phyloP scores from a whole-genome alignment of 768 basidiomycete species.

The Pleurotus pulmonarius region DNA sequence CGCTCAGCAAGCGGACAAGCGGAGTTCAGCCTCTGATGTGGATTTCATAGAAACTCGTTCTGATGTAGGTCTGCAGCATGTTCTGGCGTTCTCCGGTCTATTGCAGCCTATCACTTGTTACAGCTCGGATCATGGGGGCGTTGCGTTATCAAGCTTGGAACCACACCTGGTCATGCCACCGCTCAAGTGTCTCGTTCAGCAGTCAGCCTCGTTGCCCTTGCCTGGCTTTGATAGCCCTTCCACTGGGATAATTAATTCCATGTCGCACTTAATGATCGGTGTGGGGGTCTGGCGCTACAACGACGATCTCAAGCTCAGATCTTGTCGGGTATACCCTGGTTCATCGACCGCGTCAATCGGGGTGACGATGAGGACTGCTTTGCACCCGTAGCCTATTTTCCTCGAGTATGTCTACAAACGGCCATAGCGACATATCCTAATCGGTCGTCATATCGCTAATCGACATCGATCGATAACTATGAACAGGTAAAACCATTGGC shows the following conservation, averaged over 20 bases:
- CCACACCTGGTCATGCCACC: neutral
- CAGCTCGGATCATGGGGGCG: slow-evolving; percentile 5
- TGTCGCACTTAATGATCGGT: neutral
- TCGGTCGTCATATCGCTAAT: slow-evolving; percentile 5
- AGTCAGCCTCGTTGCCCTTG: slow-evolving; percentile 2
- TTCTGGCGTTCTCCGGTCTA: slow-evolving; percentile 6
- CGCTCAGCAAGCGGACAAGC: neutral
- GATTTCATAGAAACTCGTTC: neutral
- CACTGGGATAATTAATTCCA: neutral
- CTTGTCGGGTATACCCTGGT: neutral
- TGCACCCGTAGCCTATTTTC: neutral
- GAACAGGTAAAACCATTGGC: neutral
- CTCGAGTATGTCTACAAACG: neutral
- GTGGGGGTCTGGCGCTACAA: neutral
- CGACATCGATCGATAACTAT: slow-evolving; percentile 7
- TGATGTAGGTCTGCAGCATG: neutral
- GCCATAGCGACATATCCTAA: slow-evolving; percentile 1
- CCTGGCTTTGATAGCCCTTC: slow-evolving; percentile 6
- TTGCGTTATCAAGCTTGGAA: slow-evolving; percentile 1
- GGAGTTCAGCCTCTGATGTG: neutral
- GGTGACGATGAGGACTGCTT: neutral
- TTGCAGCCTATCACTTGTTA: slow-evolving; percentile 5
- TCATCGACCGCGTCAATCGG: slow-evolving; percentile 4
- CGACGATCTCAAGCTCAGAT: neutral
- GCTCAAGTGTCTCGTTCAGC: neutral